phyloP scores from a whole-genome alignment of 805 yeast genomes.

The Yarrowia sp. region DNA sequence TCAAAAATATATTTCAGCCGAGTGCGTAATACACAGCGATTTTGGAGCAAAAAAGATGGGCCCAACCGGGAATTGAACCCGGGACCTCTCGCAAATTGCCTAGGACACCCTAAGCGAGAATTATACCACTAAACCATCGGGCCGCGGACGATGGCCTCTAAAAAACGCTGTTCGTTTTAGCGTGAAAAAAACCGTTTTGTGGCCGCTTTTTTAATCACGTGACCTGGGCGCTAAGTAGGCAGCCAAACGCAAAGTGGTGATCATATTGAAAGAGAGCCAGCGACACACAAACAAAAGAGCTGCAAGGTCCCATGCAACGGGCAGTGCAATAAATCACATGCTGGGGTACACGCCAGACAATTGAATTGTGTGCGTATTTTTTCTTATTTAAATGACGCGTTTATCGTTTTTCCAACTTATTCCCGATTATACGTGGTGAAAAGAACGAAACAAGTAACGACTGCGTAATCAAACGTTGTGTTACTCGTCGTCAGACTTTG shows the following conservation, averaged over 20 bases:
- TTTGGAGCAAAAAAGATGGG: not conserved
- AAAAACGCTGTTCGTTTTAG: not conserved
- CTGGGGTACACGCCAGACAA: not conserved
- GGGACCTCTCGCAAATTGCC: slow-evolving; percentile 27
- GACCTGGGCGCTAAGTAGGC: not conserved
- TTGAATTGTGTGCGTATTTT: not conserved
- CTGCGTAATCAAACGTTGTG: slow-evolving; percentile 4
- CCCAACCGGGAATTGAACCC: slow-evolving; percentile 27
- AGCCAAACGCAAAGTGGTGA: not conserved
- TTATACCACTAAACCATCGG: slow-evolving; percentile 27
- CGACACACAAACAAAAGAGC: not conserved
- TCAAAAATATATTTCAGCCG: no score
- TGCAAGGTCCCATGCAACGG: not conserved
- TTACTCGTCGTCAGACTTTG: not conserved
- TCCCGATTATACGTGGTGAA: not conserved
- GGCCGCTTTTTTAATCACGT: not conserved
- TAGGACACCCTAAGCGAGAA: slow-evolving; percentile 26
- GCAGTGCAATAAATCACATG: not conserved
- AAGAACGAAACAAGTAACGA: slow-evolving; percentile 8
- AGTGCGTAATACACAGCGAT: no score
- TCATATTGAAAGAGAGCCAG: no score
- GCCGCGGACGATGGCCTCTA: not conserved
- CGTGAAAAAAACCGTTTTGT: no score
- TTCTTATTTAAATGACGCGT: not conserved
- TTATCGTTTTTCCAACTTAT: no score